Evolutionary conservation across 768 basidiomycete genomes (phyloP).

Genomic region (Pleurotus tuber-regium): DNA sequence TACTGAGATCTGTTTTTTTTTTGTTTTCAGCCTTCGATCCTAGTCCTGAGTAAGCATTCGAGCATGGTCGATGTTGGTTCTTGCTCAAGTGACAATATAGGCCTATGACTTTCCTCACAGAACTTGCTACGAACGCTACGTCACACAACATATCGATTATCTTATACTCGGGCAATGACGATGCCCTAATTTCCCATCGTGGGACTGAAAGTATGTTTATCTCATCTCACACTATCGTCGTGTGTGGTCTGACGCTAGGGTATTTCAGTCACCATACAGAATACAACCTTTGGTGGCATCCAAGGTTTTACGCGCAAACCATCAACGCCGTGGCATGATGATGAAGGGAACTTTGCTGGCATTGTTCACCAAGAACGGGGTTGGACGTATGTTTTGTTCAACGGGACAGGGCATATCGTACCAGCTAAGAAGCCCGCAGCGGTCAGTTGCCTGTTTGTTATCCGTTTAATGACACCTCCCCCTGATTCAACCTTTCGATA

Average conservation of each 20-base stretch:
- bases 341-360: slow-evolving; percentile 57
- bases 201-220: slow-evolving; percentile 54
- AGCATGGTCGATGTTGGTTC: background rate
- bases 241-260: too few relatives aligned
- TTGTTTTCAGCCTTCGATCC: background rate
- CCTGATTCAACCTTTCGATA: too few relatives aligned
- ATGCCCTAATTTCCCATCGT: slow-evolving; percentile 60
- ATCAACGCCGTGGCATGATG: slow-evolving; percentile 65
- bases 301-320: slow-evolving; percentile 72
- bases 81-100: too few relatives aligned
- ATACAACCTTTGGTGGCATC: slow-evolving; percentile 76
- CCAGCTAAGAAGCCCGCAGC: slow-evolving; percentile 31
- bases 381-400: slow-evolving; percentile 52
- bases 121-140: slow-evolving; percentile 65
- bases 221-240: background rate
- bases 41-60: slow-evolving; percentile 33
- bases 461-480: too few relatives aligned
- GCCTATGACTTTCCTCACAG: slow-evolving; percentile 61
- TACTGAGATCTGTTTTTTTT: background rate
- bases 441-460: slow-evolving; percentile 31
- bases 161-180: slow-evolving; percentile 68
- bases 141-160: slow-evolving; percentile 49
- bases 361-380: slow-evolving; percentile 74
- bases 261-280: slow-evolving; percentile 55
- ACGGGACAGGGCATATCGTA: slow-evolving; percentile 42